A percentile compares a stretch with the other conserved stretches of the same genome.
These are phyloP conservation scores for Lachancea dasiensis DNA, from an alignment of 805 yeast genomes.

Conservation along the genomic window DNA sequence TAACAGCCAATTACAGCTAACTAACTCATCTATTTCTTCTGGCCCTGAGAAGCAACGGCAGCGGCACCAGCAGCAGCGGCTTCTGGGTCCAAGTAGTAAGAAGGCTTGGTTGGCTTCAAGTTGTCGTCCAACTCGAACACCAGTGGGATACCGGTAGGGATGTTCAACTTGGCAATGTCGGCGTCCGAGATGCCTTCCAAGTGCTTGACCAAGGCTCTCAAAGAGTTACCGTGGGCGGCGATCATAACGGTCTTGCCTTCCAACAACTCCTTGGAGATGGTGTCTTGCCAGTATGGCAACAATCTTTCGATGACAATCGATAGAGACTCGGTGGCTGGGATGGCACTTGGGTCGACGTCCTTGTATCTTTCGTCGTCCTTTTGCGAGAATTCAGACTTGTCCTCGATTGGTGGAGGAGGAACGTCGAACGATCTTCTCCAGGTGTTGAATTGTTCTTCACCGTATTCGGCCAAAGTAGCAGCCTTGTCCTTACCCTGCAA, in stretches of 20 bases:
- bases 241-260: slow-evolving; percentile 84
- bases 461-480: slow-evolving; percentile 78
- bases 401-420: slow-evolving; percentile 88
- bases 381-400: slow-evolving; percentile 77
- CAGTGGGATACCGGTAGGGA: slow-evolving; percentile 98
- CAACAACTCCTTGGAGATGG: slow-evolving; percentile 76
- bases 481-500: slow-evolving; percentile 98
- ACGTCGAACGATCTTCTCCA: slow-evolving; percentile 97
- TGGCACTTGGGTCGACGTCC: slow-evolving; percentile 74
- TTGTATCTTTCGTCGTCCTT: slow-evolving; percentile 78
- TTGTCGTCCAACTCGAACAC: slow-evolving; percentile 88
- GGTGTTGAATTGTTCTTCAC: slow-evolving; percentile 87
- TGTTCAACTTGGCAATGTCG: slow-evolving; percentile 90
- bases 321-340: slow-evolving; percentile 93
- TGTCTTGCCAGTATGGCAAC: slow-evolving; percentile 95
- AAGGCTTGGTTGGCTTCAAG: slow-evolving; percentile 85
- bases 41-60: slow-evolving; percentile 97
- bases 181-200: slow-evolving; percentile 88
- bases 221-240: slow-evolving; percentile 98
- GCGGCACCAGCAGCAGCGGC: slow-evolving; percentile 99
- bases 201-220: slow-evolving; percentile 94
- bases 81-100: slow-evolving; percentile 97
- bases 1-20: background rate
- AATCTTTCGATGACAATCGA: slow-evolving; percentile 92
- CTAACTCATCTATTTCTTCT: slow-evolving; percentile 31